phyloP scores from a whole-genome alignment of 208 protist genomes.

The Novymonas esmeraldas region DNA sequence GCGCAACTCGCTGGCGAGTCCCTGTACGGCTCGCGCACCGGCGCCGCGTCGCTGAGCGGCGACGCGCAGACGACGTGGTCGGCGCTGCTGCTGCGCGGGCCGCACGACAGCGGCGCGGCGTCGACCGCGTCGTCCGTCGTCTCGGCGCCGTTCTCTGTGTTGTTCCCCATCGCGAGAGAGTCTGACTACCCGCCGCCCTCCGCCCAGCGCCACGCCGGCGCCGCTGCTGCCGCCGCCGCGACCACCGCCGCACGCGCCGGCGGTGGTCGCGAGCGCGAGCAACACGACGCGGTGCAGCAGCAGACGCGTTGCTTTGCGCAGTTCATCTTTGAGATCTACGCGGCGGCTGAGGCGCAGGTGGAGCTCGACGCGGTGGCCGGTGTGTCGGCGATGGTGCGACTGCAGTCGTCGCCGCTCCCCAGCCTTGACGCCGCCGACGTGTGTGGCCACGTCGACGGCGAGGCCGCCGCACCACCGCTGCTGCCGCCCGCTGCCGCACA shows the following conservation, averaged over 20 bases:
- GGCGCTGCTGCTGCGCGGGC: conserved; percentile 15
- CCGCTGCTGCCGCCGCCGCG: neutral
- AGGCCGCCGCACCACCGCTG: too few species aligned
- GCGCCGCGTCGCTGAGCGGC: conserved; percentile 27
- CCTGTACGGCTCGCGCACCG: conserved; percentile 45
- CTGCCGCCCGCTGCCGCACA: too few species aligned
- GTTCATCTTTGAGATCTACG: conserved; percentile 23
- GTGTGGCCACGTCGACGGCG: neutral
- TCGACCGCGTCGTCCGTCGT: too few species aligned
- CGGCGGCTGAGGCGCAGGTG: conserved; percentile 16
- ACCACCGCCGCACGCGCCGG: neutral
- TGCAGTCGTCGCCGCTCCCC: neutral
- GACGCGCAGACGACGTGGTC: conserved; percentile 20
- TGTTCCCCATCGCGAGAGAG: conserved; percentile 47
- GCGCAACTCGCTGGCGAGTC: conserved; percentile 66
- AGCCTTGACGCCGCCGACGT: too few species aligned
- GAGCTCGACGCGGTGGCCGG: conserved; percentile 30
- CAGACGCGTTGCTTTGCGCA: conserved; percentile 14
- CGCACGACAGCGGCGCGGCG: too few species aligned
- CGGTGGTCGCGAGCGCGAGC: conserved; percentile 25
- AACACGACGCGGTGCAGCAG: conserved; percentile 18
- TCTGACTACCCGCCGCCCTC: conserved; percentile 7
- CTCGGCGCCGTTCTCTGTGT: conserved; percentile 44
- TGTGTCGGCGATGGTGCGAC: conserved; percentile 19
- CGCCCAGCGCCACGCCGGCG: neutral